These are phyloP conservation scores for Saccharomyces eubayanus DNA, from an alignment of 805 yeast genomes.

Conservation along the genomic window DNA sequence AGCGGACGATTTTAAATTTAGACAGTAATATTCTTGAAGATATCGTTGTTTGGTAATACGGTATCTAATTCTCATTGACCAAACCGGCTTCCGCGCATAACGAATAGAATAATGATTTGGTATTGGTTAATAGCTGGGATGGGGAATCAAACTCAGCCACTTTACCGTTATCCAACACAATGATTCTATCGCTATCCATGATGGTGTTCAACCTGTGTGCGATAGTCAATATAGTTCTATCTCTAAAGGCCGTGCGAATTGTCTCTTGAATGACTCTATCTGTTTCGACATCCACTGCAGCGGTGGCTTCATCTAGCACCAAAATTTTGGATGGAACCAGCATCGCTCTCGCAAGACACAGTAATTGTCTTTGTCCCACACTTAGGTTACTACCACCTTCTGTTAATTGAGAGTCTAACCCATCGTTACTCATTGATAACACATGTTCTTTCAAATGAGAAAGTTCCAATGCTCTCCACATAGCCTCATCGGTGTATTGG, in stretches of 20 bases:
- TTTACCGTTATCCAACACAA: slow-evolving; percentile 67
- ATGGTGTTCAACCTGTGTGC: slow-evolving; percentile 81
- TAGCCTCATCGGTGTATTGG: slow-evolving; percentile 57
- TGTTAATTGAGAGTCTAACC: slow-evolving; percentile 46
- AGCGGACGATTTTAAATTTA: too few species aligned
- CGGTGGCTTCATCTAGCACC: slow-evolving; percentile 79
- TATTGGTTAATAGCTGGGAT: slow-evolving; percentile 51
- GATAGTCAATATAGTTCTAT: slow-evolving; percentile 72
- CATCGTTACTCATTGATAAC: slow-evolving; percentile 43
- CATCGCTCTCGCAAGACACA: slow-evolving; percentile 76
- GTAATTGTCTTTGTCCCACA: slow-evolving; percentile 68
- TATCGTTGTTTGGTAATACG: neutral
- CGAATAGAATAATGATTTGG: slow-evolving; percentile 65
- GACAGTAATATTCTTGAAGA: too few species aligned
- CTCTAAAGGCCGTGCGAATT: slow-evolving; percentile 63
- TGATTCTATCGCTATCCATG: slow-evolving; percentile 69
- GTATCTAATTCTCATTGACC: slow-evolving; percentile 2
- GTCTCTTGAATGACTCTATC: slow-evolving; percentile 72
- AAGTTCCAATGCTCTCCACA: slow-evolving; percentile 75
- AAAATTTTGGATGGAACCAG: slow-evolving; percentile 55
- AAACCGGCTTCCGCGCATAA: slow-evolving; percentile 79
- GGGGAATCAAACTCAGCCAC: slow-evolving; percentile 76
- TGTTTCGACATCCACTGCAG: slow-evolving; percentile 82
- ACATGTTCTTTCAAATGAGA: slow-evolving; percentile 71
- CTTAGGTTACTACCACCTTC: slow-evolving; percentile 70